Evolutionary conservation across 1,284 basidiomycete genomes (phyloP).

Genomic region (Abortiporus biennis): DNA sequence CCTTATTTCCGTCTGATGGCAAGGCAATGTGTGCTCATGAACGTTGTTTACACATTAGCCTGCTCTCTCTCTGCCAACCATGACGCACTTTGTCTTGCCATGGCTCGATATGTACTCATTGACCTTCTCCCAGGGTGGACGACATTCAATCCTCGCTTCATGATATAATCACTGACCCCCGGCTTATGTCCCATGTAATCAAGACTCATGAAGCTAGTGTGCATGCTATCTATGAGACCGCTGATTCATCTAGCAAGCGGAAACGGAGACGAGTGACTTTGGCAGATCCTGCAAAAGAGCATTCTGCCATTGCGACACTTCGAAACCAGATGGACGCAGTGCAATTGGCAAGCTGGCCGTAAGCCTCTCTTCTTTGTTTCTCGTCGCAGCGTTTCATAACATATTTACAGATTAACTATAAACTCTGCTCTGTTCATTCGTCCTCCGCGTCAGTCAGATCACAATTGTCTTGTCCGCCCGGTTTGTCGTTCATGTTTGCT

Average conservation of each 20-base stretch:
- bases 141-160: slow-evolving; percentile 44
- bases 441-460: slow-evolving; percentile 55
- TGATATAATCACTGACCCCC: slow-evolving; percentile 46
- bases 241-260: slow-evolving; percentile 31
- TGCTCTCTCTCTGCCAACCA: neutral
- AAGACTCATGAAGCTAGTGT: slow-evolving; percentile 47
- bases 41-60: neutral
- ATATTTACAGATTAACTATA: slow-evolving; percentile 35
- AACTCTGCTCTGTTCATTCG: slow-evolving; percentile 58
- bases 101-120: neutral
- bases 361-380: slow-evolving; percentile 16
- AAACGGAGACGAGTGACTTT: slow-evolving; percentile 37
- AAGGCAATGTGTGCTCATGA: neutral
- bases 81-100: neutral
- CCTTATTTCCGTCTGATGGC: slow-evolving; percentile 4
- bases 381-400: slow-evolving; percentile 5
- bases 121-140: slow-evolving; percentile 36
- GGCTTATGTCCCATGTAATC: slow-evolving; percentile 49
- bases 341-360: slow-evolving; percentile 57
- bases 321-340: slow-evolving; percentile 43
- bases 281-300: slow-evolving; percentile 24
- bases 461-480: slow-evolving; percentile 46
- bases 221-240: slow-evolving; percentile 38
- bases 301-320: slow-evolving; percentile 37
- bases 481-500: slow-evolving; percentile 26